Evolutionary conservation across 129 eudicot genomes (phyloP).

Genomic region (Smallanthus sonchifolius): DNA sequence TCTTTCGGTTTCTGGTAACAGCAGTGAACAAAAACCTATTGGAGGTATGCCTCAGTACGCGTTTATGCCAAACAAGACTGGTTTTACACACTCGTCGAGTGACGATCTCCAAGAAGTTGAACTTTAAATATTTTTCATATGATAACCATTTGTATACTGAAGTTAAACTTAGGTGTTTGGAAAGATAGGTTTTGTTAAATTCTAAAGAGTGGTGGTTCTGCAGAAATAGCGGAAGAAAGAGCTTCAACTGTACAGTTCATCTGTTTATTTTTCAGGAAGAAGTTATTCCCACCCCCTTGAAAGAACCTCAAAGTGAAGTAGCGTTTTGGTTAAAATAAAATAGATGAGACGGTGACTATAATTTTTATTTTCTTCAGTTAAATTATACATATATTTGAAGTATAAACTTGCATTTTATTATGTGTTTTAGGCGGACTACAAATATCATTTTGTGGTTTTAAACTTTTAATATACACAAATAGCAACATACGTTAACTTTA

Average conservation of each 20-base stretch:
- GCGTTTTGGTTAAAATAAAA: conserved; percentile 11
- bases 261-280: conserved; percentile 32
- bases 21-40: conserved; percentile 35
- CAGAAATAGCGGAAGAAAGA: conserved; percentile 23
- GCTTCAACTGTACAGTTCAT: conserved; percentile 40
- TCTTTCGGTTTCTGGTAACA: conserved; percentile 30
- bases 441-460: neutral
- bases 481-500: neutral
- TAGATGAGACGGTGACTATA: conserved; percentile 6
- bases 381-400: neutral
- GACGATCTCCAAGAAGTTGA: conserved; percentile 88
- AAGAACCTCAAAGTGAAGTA: conserved; percentile 7
- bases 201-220: conserved; percentile 27
- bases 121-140: conserved; percentile 34
- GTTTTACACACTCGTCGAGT: conserved; percentile 37
- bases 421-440: neutral
- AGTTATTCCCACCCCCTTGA: neutral
- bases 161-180: conserved; percentile 24
- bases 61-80: conserved; percentile 34
- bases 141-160: conserved; percentile 18
- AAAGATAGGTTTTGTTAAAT: conserved; percentile 36
- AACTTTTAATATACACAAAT: neutral
- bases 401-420: neutral
- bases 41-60: conserved; percentile 44
- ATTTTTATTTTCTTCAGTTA: neutral